phyloP scores from a whole-genome alignment of 2,329 filamentous ascomycete genomes.

The Tolypocladium sp. region DNA sequence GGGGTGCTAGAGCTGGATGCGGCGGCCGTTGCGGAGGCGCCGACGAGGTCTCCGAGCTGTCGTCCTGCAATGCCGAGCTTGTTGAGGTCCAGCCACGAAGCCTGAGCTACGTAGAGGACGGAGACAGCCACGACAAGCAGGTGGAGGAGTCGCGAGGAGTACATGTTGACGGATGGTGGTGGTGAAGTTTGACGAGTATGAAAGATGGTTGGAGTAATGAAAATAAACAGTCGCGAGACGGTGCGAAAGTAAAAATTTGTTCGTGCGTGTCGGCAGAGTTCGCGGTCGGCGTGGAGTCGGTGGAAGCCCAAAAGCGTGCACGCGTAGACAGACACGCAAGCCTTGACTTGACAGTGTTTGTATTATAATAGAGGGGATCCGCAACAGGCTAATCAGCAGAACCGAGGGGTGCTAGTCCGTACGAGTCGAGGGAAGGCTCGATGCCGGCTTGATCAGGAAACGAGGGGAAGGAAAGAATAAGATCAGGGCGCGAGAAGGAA shows the following conservation, averaged over 20 bases:
- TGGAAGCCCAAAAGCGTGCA: not conserved
- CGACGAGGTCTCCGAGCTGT: constrained; percentile 9
- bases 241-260: not conserved
- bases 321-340: not conserved
- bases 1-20: not conserved
- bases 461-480: not conserved
- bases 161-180: constrained; percentile 30
- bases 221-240: not conserved
- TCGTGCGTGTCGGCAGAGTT: not conserved
- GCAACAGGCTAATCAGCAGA: not conserved
- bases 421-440: constrained; percentile 6
- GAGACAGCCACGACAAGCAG: constrained; percentile 41
- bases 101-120: constrained; percentile 36
- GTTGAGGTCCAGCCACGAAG: constrained; percentile 19
- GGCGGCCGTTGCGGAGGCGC: not conserved
- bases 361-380: not conserved
- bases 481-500: constrained; percentile 1
- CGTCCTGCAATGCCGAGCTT: constrained; percentile 10
- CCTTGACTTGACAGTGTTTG: not conserved
- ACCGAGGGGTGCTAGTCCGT: not conserved
- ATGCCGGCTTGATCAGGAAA: not conserved
- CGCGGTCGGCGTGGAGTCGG: not conserved
- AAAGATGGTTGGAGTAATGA: not conserved
- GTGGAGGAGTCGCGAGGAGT: constrained; percentile 32
- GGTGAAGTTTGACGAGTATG: not conserved